Base-by-base conservation (phyloP, 2,329 filamentous ascomycete genomes). In the Stachybotrys elegans region DNA sequence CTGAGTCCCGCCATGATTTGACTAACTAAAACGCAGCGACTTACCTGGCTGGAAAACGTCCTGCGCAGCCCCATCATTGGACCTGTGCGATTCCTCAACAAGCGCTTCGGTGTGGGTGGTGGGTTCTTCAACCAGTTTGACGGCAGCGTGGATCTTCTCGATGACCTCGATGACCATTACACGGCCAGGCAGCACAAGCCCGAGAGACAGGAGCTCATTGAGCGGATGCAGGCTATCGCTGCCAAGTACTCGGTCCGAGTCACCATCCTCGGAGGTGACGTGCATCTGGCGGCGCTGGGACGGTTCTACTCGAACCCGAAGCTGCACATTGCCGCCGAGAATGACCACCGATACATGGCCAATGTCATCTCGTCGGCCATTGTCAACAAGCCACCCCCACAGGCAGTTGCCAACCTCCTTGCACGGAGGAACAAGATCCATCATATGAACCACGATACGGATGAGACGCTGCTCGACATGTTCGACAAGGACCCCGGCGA, bases 41-140 rank as follows among this genome's bases (percentile, higher is more conserved):
- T 96, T 43, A 93, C 91, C n/a, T 96, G 92, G 92, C 75, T 96
- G 5, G 92, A 97, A 62, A 96, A 95, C 58, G 86, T 96, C 46
- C 79, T 97, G 54, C 78, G 79, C 14, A 94, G 88, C 48, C 91
- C 92, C 1, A 54, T 96, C 20, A 91, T 96, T 58, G 90, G 86
- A 0, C 90, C 91, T 0, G 81, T 96, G 59, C 91, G 90, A 58
- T 84, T 97, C 50, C 63, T 96, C 55, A 93, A 95, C 71, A 87
- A 91, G 62, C 81, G 91, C 21, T 95, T 97, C 53, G 92, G 92
- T 45, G 68, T 95, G 36, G 80, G 86, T 5, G 91, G 90, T 40
- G 81, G 83, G 42, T 73, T 96, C 36, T 95, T 97, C 74, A 97
- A 97, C 65, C 79, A 89, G 45, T 96, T 97, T 54, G 92, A 96